phyloP scores from a whole-genome alignment of 73 alveolate species.

The Tetrahymena elliotti region DNA sequence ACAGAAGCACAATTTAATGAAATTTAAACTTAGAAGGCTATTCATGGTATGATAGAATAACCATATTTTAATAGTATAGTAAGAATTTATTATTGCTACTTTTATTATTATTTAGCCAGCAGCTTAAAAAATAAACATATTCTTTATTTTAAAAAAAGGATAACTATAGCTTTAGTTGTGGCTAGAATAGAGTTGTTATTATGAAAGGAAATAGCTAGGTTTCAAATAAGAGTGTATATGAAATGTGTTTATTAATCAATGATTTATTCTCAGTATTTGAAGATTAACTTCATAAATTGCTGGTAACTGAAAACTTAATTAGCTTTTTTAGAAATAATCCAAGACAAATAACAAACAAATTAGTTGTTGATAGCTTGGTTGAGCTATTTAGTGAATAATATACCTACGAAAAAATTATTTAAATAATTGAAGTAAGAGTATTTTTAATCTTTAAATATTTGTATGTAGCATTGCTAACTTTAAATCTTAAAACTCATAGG shows the following conservation, averaged over 20 bases:
- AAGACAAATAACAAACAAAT: background rate
- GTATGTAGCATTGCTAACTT: too few species aligned
- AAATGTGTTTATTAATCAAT: background rate
- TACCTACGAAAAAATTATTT: background rate
- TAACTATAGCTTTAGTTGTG: background rate
- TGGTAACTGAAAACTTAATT: background rate
- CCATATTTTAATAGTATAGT: background rate
- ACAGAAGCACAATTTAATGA: background rate
- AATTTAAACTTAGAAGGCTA: background rate
- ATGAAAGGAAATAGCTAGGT: background rate
- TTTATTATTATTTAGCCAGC: too few species aligned
- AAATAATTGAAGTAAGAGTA: background rate
- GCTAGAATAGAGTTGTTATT: background rate
- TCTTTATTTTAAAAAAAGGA: background rate
- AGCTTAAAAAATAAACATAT: background rate
- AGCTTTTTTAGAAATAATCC: background rate
- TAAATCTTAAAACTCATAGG: too few species aligned
- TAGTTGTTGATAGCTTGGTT: background rate
- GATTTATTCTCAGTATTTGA: background rate
- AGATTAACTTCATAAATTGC: background rate
- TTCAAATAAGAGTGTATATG: background rate
- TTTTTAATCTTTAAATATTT: too few species aligned
- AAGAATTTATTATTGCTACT: background rate
- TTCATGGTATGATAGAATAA: background rate
- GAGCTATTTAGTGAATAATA: background rate